Percentiles rank a stretch among this genome's conserved stretches.
These are phyloP conservation scores for Suillus americanus DNA, from an alignment of 768 basidiomycete genomes.

Conservation along the genomic window DNA sequence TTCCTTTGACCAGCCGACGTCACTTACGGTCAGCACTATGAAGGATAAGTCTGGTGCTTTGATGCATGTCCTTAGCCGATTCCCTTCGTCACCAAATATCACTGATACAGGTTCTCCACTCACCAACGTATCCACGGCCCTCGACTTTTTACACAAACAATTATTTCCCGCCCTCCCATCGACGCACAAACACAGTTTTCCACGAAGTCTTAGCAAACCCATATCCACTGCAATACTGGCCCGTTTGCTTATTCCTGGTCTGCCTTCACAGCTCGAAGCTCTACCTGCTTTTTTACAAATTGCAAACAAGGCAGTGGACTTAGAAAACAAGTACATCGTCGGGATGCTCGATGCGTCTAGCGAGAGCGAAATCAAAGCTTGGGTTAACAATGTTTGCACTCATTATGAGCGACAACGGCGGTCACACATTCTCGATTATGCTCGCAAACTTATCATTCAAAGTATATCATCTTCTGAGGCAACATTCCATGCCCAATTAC, in stretches of 20 bases:
- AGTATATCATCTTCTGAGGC: conserved; percentile 17
- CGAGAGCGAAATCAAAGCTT: conserved; percentile 59
- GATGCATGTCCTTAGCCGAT: conserved; percentile 49
- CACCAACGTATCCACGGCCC: conserved; percentile 50
- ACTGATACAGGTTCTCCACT: conserved; percentile 45
- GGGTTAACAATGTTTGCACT: conserved; percentile 64
- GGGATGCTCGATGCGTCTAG: conserved; percentile 45
- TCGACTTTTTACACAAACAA: conserved; percentile 62
- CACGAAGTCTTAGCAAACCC: conserved; percentile 60
- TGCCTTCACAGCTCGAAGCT: conserved; percentile 62
- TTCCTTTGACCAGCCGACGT: conserved; percentile 52
- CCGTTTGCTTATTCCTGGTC: conserved; percentile 62
- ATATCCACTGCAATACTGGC: conserved; percentile 61
- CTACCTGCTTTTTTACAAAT: conserved; percentile 65
- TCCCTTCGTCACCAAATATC: conserved; percentile 42
- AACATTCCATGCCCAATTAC: conserved; percentile 27
- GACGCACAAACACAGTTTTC: conserved; percentile 44
- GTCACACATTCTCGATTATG: conserved; percentile 60
- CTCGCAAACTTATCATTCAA: conserved; percentile 54
- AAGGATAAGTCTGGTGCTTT: conserved; percentile 30
- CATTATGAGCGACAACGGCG: conserved; percentile 84
- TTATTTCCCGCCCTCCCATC: conserved; percentile 58
- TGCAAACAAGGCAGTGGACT: conserved; percentile 54
- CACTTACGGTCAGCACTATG: conserved; percentile 38
- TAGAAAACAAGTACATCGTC: conserved; percentile 60